Evolutionary conservation across 495 filamentous ascomycete genomes (phyloP), one percentile per base, ranked within the genome.

Genomic region (Delitschia confertaspora): DNA sequence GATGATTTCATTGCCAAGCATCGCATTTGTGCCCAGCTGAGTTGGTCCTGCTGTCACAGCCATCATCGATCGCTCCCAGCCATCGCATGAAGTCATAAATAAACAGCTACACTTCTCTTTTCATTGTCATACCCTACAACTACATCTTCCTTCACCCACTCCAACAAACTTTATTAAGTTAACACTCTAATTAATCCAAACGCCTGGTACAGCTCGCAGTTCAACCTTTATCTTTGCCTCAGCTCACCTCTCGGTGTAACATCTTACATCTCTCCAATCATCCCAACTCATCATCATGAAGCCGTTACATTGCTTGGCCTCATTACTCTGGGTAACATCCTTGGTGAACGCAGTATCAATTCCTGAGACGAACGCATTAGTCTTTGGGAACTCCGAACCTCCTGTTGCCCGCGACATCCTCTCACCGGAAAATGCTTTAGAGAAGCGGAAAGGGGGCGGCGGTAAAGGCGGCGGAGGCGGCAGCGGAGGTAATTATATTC

Each of bases 371-470:
- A 49, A 53, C 14, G 43, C 49, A 36, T 44, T 52, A 13, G 27
- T 23, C 10, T 21, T 34, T 20, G 35, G 45, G 8, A 45, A 46
- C 11, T 35, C 22, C 11, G 42, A 33, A 18, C 30, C 49, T n/a
- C 31, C 30, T 14, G 18, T 17, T 10, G 19, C 10, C 13, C 30
- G 19, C 38, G 44, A 42, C 13, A 38, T 53, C 35, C 24, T 49
- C 35, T 35, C 49, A 9, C 40, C 53, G 4, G 33, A 43, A 11
- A 38, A 51, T 24, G 38, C 49, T 1, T 56, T 77, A 49, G 72
- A 67, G 66, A 79, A 76, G 65, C 65, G 75, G 24, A 71, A 71
- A 48, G 75, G 72, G 6, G 66, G 69, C 11, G 62, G 64, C 32
- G 61, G 60, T 17, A 60, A 67, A 16, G 68, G 70, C 17, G 69